Conservation (phyloP, 2,329 filamentous ascomycete species). For the Xenoacremonium recifei region DNA sequence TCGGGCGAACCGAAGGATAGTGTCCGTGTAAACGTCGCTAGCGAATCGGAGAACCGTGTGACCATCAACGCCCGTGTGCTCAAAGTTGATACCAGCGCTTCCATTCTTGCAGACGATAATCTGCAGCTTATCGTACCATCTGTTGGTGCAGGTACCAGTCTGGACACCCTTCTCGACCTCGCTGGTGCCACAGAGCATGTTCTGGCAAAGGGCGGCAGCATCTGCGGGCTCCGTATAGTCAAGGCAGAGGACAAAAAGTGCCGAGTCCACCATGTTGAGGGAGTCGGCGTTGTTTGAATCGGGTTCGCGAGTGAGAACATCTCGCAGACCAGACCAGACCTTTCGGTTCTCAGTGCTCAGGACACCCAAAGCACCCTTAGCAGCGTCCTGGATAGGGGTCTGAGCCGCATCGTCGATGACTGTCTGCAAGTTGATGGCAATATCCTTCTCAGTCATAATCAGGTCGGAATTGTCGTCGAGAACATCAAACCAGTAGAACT, state of each 20-base stretch:
- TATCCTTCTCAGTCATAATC: constrained; percentile 95
- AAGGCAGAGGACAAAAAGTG: constrained; percentile 86
- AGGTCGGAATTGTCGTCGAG: constrained; percentile 90
- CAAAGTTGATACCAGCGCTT: constrained; percentile 97
- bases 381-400: constrained; percentile 87
- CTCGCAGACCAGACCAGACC: constrained; percentile 87
- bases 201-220: constrained; percentile 85
- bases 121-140: constrained; percentile 99
- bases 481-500: constrained; percentile 99
- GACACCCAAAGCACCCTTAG: constrained; percentile 91
- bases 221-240: constrained; percentile 86
- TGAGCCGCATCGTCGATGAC: constrained; percentile 89
- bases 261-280: constrained; percentile 91
- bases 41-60: constrained; percentile 96
- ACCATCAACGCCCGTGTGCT: constrained; percentile 96
- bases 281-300: constrained; percentile 95
- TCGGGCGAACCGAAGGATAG: constrained; percentile 89
- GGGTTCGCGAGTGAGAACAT: constrained; percentile 81
- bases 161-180: constrained; percentile 91
- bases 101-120: constrained; percentile 99
- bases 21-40: constrained; percentile 95
- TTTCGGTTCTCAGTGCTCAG: constrained; percentile 96
- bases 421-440: constrained; percentile 86
- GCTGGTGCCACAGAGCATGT: constrained; percentile 96
- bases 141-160: constrained; percentile 94